Evolutionary conservation across 1,284 basidiomycete genomes (phyloP).

Genomic region (Trametes hirsuta): DNA sequence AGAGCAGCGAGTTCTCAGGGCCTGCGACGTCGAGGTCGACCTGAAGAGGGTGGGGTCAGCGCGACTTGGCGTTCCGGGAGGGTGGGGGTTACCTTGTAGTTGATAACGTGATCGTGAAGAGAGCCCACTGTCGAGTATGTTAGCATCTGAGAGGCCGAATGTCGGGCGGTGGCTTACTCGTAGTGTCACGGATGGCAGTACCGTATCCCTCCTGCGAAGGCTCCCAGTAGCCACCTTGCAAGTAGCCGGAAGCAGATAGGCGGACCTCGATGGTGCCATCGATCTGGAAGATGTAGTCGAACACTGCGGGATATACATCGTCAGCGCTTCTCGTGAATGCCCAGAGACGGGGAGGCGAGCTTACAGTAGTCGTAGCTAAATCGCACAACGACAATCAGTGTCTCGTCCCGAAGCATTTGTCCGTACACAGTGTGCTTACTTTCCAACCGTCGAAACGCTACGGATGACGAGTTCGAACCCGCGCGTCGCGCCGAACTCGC

Average conservation of each 20-base stretch:
- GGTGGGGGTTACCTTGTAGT: conserved; percentile 48
- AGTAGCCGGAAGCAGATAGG: conserved; percentile 67
- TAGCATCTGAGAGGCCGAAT: too few species aligned
- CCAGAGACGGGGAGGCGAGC: conserved; percentile 23
- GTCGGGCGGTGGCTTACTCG: conserved; percentile 50
- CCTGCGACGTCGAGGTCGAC: conserved; percentile 67
- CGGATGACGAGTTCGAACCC: conserved; percentile 62
- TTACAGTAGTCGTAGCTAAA: conserved; percentile 57
- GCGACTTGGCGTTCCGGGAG: too few species aligned
- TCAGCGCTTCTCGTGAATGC: background rate
- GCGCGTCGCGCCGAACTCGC: conserved; percentile 61
- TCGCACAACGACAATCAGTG: background rate
- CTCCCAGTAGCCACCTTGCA: conserved; percentile 65
- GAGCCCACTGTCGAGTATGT: conserved; percentile 52
- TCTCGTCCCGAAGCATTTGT: too few species aligned
- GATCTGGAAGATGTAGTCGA: conserved; percentile 68
- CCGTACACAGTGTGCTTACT: conserved; percentile 43
- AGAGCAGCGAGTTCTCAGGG: conserved; percentile 58
- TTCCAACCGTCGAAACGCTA: conserved; percentile 62
- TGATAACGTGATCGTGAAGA: conserved; percentile 73
- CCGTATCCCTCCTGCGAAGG: conserved; percentile 55
- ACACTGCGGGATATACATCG: conserved; percentile 39
- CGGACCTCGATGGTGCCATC: conserved; percentile 70
- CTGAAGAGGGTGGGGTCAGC: conserved; percentile 15
- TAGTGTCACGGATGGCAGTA: conserved; percentile 55